Base-by-base conservation (phyloP, 2,329 filamentous ascomycete species). In the Fusarium scirpi region DNA sequence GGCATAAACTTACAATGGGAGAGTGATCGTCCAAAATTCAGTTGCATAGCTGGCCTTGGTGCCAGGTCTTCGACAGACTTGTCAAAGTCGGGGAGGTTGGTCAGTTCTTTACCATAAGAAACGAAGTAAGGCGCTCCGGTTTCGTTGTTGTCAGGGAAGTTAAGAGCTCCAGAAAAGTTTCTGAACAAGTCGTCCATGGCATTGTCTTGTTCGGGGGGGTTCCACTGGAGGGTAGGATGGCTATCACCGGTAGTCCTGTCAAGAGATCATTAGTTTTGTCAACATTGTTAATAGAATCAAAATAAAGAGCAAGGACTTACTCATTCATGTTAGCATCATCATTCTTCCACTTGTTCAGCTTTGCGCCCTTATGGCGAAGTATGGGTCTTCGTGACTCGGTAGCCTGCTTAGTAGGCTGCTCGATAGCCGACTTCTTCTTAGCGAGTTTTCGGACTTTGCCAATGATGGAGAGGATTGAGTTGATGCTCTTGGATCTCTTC, bases 201-300 rank as follows among this genome's bases (percentile, higher is more conserved):
- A 6, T 65, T 62, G 25, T 48, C 20, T 2, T 45, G 38, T 3
- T 54, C 54, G 3, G 72, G 61, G 8, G 67, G 67, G 4, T 66
- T 32, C 41, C 63, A 58, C 22, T 41, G 25, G 7, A 53, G 2
- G 6, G 38, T 53, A 13, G 49, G 49, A 38, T 25, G 24, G 20
- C 3, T 5, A 20, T 53, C 24, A 6, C 27, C 20, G 68, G 52
- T 6, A 63, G 52, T n/a, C 58, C 56, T 72, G 20, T 16, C n/a
- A 27, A 9, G 3, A 22, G 9, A 29, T 24, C 8, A 34, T 70
- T 7, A 72, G 45, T 34, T 18, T 20, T 27, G 6, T 29, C 18
- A 3, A 22, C 22, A 9, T 41, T n/a, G 4, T n/a, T 11, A 22
- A 18, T 29, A 10, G 24, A 18, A 16, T 16, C 5, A 7, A 18